Base-by-base conservation (phyloP, 148 eudicot genomes). In the Fagopyrum esculentum region DNA sequence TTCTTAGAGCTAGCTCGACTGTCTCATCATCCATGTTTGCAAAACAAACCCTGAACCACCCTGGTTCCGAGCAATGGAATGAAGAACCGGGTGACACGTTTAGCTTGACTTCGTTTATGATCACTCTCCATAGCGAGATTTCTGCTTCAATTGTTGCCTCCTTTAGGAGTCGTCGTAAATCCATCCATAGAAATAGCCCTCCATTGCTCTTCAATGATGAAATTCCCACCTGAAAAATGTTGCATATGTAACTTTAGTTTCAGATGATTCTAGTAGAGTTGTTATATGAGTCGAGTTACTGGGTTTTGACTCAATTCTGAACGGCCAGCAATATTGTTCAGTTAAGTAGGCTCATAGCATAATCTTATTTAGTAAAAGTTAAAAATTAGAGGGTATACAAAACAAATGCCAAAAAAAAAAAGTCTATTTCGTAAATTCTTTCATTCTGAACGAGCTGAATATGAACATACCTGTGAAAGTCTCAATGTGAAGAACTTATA, bases 21-120 rank as follows among this genome's bases (percentile, higher is more conserved):
- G 91, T 90, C 10, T 73, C 81, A 22, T 87, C 87, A 17, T 92
- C 93, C 89, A 92, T 88, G 66, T 92, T 90, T 0, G 94, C 97
- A 45, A 86, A 86, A 74, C 97, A 92, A 11, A 90, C 92, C 77
- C 97, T 83, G 71, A 92, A 92, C 97, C 97, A 92, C 11, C 96
- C 97, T 0, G 93, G 88, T 79, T 92, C 97, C 9, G 74, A n/a
- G 70, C 93, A 92, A 3, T 86, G 84, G 61, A 90, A 92, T 0
- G 97, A 92, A 2, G 90, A 87, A 9, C 97, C 97, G 0, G 97
- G 97, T 2, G 95, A 90, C 5, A 92, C 88, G 71, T 92, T 92
- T 45, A 92, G 85, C 80, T 88, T 92, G 17, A 92, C 97, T 2
- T 92, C 85, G 2, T 81, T 51, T 0, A 92, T 82, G 3, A 92